These are phyloP conservation scores for Niebla homalea DNA, from an alignment of 495 filamentous ascomycete genomes.

Conservation along the genomic window DNA sequence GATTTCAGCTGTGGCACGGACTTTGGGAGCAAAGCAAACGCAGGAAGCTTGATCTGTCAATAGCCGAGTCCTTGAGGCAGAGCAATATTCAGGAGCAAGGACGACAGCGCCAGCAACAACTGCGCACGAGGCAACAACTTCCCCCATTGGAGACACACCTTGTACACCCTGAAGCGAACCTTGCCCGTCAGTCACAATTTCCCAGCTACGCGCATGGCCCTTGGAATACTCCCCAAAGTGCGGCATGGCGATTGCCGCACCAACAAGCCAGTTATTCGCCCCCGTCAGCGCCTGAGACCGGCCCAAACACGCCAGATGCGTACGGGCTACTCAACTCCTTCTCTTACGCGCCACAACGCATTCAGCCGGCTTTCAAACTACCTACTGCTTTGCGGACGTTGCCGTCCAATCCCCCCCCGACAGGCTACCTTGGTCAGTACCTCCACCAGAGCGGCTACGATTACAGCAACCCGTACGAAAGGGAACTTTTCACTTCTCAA, in stretches of 20 bases:
- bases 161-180: not conserved
- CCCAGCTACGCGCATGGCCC: conserved; percentile 13
- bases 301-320: conserved; percentile 48
- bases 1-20: conserved; percentile 67
- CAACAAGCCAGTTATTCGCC: conserved; percentile 50
- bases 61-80: conserved; percentile 42
- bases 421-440: conserved; percentile 40
- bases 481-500: conserved; percentile 51
- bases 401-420: conserved; percentile 33
- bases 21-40: conserved; percentile 72
- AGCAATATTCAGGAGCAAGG: conserved; percentile 40
- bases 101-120: conserved; percentile 5
- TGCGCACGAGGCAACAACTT: not conserved
- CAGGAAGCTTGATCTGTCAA: conserved; percentile 41
- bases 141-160: conserved; percentile 16
- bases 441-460: conserved; percentile 45
- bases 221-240: conserved; percentile 34
- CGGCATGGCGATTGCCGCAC: conserved; percentile 40
- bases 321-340: conserved; percentile 39
- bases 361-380: conserved; percentile 30
- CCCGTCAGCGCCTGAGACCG: conserved; percentile 53
- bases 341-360: conserved; percentile 40
- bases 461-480: conserved; percentile 53
- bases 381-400: conserved; percentile 22
- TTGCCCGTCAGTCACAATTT: conserved; percentile 15